These are phyloP conservation scores for Microthlaspi erraticum DNA, from an alignment of 345 rosid species.

Conservation along the genomic window DNA sequence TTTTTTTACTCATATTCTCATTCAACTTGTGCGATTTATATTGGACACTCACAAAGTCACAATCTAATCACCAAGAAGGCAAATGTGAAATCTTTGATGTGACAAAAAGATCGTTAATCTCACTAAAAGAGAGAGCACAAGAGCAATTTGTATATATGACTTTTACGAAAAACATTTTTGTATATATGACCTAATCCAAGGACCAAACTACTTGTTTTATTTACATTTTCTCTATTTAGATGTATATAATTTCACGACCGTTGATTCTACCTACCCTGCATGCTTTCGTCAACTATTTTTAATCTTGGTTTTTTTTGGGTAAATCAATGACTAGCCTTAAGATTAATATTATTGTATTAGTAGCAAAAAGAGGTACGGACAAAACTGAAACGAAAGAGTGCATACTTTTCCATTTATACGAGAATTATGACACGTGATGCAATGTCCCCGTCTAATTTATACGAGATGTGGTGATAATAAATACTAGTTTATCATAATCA, in stretches of 20 bases:
- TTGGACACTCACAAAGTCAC: not conserved
- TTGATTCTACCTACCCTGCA: slow-evolving; percentile 15
- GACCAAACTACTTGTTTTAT: too few relatives aligned
- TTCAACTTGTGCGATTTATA: slow-evolving; percentile 1
- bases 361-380: not conserved
- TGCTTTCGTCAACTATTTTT: not conserved
- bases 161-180: too few relatives aligned
- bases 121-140: too few relatives aligned
- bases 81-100: not conserved
- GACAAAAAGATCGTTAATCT: too few relatives aligned
- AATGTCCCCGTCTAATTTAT: too few relatives aligned
- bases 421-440: too few relatives aligned
- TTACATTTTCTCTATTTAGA: too few relatives aligned
- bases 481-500: not conserved
- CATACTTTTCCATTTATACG: too few relatives aligned
- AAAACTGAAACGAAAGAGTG: slow-evolving; percentile 25
- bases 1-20: too few relatives aligned
- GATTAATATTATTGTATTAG: not conserved
- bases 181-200: too few relatives aligned
- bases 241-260: not conserved
- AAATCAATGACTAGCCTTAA: not conserved
- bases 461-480: slow-evolving; percentile 3
- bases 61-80: not conserved
- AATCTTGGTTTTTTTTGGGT: not conserved
- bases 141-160: too few relatives aligned